Conservation (phyloP, 1,284 basidiomycete species). For the Malassezia restricta region DNA sequence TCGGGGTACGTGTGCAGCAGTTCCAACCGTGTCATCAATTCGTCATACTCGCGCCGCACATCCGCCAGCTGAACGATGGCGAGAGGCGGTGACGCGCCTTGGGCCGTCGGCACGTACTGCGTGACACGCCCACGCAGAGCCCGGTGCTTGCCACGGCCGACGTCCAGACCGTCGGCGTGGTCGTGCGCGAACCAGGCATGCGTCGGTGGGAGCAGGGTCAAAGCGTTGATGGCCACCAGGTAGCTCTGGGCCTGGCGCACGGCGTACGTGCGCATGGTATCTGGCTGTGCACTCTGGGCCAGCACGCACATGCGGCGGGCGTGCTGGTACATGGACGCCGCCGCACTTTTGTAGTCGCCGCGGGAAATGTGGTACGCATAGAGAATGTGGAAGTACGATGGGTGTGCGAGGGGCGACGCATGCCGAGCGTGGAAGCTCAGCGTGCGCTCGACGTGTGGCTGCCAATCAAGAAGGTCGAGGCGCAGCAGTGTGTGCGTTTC, state of each 20-base stretch:
- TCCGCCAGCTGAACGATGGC: slow-evolving; percentile 64
- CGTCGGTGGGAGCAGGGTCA: slow-evolving; percentile 67
- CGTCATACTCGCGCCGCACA: slow-evolving; percentile 70
- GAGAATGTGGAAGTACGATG: slow-evolving; percentile 82
- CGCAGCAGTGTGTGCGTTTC: slow-evolving; percentile 66
- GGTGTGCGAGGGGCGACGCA: slow-evolving; percentile 69
- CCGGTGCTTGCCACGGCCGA: not conserved
- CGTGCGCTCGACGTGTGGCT: slow-evolving; percentile 74
- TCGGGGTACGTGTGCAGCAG: slow-evolving; percentile 58
- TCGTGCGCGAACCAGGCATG: slow-evolving; percentile 65
- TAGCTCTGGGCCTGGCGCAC: slow-evolving; percentile 67
- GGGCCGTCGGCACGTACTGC: slow-evolving; percentile 59
- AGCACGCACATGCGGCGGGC: slow-evolving; percentile 57
- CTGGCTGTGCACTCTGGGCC: slow-evolving; percentile 44
- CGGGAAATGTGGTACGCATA: slow-evolving; percentile 61
- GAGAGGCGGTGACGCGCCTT: slow-evolving; percentile 49
- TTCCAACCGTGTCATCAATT: slow-evolving; percentile 67
- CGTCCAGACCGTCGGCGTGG: slow-evolving; percentile 4
- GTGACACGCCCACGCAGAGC: slow-evolving; percentile 53
- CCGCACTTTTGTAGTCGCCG: slow-evolving; percentile 43
- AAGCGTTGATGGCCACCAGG: slow-evolving; percentile 74
- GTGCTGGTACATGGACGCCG: slow-evolving; percentile 76
- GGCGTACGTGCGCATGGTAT: slow-evolving; percentile 49
- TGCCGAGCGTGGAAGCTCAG: slow-evolving; percentile 89
- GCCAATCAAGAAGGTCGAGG: slow-evolving; percentile 73